Evolutionary conservation across 2,329 filamentous ascomycete genomes (phyloP), one percentile per base, ranked within the genome.

Genomic region (Neocucurbitaria cava): DNA sequence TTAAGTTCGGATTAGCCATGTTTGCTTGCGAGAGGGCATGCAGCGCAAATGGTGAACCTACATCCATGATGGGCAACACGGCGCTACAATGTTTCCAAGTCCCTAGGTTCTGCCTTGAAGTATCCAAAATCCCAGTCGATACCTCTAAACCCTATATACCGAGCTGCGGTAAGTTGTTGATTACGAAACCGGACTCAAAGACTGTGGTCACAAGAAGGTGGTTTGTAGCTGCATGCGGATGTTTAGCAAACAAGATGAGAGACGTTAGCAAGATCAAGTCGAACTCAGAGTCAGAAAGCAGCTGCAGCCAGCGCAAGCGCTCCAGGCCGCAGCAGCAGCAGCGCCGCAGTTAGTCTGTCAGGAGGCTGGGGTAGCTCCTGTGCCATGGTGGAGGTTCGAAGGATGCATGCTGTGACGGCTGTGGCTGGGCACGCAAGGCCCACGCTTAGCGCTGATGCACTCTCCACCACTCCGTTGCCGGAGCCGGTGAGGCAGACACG

Each of bases 261-360:
- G 40, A 56, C 28, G 38, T 49, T 49, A 46, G 50, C 46, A 57
- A 45, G 38, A 49, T 46, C 46, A 54, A 40, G 50, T 33, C 46
- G 35, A 54, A 40, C 46, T 33, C 46, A 36, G 43, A 33, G 48
- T 42, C 38, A 44, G 36, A 38, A 57, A 49, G 31, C 36, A 49
- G 26, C 41, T 50, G 20, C 50, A 30, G 40, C 36, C 42, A 23
- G 42, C 21, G 30, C 42, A 46, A 43, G 38, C 54, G 54, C 51
- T 45, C 46, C 41, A 42, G n/a, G 49, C 43, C 49, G 31, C 30
- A 30, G 24, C 24, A 28, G 44, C 49, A 46, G 50, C 46, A 33
- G 36, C 38, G 31, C 35, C 36, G 26, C 36, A 40, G 39, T 41
- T n/a, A 52, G 49, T 46, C 41, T 31, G 45, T 49, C 17, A 39